Percentiles rank a stretch among this genome's conserved stretches.
phyloP scores from a whole-genome alignment of 2,329 filamentous ascomycete genomes.

The Tolypocladium nubicola region DNA sequence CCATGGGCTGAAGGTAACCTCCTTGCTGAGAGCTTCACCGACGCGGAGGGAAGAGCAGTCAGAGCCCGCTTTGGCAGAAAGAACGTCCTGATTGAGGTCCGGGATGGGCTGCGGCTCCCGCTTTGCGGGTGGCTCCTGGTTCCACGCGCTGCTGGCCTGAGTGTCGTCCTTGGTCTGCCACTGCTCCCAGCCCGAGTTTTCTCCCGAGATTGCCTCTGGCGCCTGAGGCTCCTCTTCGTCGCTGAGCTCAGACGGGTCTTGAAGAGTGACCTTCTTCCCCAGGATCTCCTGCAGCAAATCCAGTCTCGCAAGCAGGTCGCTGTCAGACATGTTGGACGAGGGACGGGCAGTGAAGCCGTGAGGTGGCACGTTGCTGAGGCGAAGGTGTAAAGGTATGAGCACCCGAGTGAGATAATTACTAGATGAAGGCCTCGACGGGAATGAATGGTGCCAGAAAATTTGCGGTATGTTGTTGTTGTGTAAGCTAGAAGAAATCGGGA shows the following conservation, averaged over 20 bases:
- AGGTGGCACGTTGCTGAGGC: not conserved
- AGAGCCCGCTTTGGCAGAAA: not conserved
- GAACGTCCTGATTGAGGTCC: not conserved
- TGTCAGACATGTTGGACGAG: conserved; percentile 1
- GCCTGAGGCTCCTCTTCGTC: not conserved
- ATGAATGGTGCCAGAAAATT: not conserved
- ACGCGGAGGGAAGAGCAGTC: conserved; percentile 12
- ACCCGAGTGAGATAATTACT: no score
- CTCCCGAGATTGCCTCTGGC: not conserved
- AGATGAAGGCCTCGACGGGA: not conserved
- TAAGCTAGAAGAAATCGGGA: not conserved
- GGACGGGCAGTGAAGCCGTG: not conserved
- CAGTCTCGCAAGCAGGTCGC: conserved; percentile 3
- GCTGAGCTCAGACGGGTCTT: not conserved
- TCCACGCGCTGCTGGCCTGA: not conserved
- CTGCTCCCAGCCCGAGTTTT: not conserved
- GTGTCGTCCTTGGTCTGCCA: not conserved
- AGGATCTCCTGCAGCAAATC: conserved; percentile 7
- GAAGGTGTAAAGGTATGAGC: not conserved
- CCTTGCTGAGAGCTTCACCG: conserved; percentile 12
- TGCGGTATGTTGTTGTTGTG: not conserved
- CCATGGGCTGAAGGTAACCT: conserved; percentile 37
- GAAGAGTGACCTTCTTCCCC: conserved; percentile 4
- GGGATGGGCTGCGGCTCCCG: not conserved
- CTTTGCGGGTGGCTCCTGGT: not conserved